Percentiles rank a stretch among this genome's conserved stretches.
Conservation (phyloP, 441 rosid genomes). For the Breynia disticha region DNA sequence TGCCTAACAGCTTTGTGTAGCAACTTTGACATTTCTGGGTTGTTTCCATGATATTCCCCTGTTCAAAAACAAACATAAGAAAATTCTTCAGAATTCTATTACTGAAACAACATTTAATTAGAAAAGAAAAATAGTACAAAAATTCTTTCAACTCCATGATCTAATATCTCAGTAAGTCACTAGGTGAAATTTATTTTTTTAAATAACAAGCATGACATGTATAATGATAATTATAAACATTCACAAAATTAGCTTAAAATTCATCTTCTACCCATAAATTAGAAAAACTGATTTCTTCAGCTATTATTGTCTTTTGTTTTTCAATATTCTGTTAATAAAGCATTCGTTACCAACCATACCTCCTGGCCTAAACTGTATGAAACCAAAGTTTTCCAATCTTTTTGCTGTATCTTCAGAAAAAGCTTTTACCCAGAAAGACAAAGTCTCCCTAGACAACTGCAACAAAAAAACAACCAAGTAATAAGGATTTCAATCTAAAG, state of each 20-base stretch:
- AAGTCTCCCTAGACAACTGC: conserved; percentile 90
- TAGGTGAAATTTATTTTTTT: too few species aligned
- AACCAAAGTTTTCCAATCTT: conserved; percentile 92
- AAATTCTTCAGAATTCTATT: conserved; percentile 6
- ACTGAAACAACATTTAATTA: too few species aligned
- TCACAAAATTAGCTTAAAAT: neutral
- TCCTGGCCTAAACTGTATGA: conserved; percentile 93
- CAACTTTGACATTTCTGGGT: conserved; percentile 97
- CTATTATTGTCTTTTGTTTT: neutral
- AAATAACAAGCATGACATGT: too few species aligned
- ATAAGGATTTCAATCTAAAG: too few species aligned
- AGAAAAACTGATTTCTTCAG: neutral
- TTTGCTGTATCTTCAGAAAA: conserved; percentile 98
- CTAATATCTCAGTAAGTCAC: too few species aligned
- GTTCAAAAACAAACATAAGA: neutral
- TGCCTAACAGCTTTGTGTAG: conserved; percentile 99
- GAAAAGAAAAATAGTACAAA: too few species aligned
- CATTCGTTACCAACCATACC: conserved; percentile 29
- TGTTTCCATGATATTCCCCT: conserved; percentile 99
- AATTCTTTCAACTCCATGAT: too few species aligned
- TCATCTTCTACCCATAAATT: neutral
- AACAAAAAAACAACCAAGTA: conserved; percentile 13
- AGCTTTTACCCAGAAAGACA: conserved; percentile 99
- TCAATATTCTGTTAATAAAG: too few species aligned
- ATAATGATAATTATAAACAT: neutral